Evolutionary conservation across 306 rosid genomes (phyloP).

Genomic region (Vicia faba): DNA sequence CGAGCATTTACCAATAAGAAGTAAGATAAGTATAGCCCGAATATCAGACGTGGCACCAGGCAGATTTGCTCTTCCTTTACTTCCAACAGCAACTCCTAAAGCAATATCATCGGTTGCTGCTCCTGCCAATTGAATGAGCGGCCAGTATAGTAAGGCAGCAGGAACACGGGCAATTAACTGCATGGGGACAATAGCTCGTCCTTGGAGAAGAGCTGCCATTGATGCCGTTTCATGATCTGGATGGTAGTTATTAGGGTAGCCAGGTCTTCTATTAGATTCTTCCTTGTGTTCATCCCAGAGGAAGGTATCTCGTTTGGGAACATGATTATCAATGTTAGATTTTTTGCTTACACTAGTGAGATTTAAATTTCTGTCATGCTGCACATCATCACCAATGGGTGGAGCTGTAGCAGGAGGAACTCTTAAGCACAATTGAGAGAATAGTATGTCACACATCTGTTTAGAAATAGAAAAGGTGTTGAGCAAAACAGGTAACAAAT

Average conservation of each 20-base stretch:
- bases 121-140: slow-evolving; percentile 93
- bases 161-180: slow-evolving; percentile 93
- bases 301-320: slow-evolving; percentile 44
- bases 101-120: slow-evolving; percentile 96
- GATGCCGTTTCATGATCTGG: slow-evolving; percentile 73
- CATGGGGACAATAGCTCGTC: slow-evolving; percentile 93
- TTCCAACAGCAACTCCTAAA: slow-evolving; percentile 95
- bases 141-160: slow-evolving; percentile 91
- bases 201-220: slow-evolving; percentile 82
- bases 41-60: slow-evolving; percentile 98
- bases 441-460: slow-evolving; percentile 98
- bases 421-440: slow-evolving; percentile 93
- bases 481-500: slow-evolving; percentile 16
- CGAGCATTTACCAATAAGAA: slow-evolving; percentile 94
- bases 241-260: slow-evolving; percentile 49
- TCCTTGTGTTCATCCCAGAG: slow-evolving; percentile 54
- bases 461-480: slow-evolving; percentile 40
- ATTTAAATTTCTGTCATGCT: slow-evolving; percentile 45
- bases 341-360: slow-evolving; percentile 49
- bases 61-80: slow-evolving; percentile 96
- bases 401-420: slow-evolving; percentile 66
- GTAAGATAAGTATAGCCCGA: slow-evolving; percentile 86
- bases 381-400: slow-evolving; percentile 69
- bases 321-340: slow-evolving; percentile 41
- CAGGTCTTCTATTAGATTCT: slow-evolving; percentile 58